phyloP scores from a whole-genome alignment of 805 yeast genomes.

The Candida boleticola region DNA sequence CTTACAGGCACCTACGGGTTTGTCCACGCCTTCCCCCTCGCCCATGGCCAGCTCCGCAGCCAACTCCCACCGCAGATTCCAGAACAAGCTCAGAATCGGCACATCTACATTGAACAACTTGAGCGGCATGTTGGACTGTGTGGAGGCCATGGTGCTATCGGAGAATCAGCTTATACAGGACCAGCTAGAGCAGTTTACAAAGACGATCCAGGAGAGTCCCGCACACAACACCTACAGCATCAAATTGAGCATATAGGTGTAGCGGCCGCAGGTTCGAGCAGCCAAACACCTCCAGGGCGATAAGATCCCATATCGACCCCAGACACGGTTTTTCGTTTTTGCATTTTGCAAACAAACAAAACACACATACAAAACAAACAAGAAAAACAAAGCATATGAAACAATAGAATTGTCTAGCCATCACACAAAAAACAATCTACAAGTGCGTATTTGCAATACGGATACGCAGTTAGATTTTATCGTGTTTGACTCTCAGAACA shows the following conservation, averaged over 20 bases:
- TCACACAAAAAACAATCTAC: too few species aligned
- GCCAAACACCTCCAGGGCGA: not conserved
- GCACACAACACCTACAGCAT: slow-evolving; percentile 21
- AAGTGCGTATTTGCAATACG: too few species aligned
- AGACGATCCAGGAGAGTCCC: slow-evolving; percentile 15
- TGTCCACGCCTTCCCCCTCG: not conserved
- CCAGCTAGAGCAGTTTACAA: slow-evolving; percentile 13
- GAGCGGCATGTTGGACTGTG: slow-evolving; percentile 21
- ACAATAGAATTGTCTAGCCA: too few species aligned
- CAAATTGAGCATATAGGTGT: not conserved
- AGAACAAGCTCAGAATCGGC: not conserved
- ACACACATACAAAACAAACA: too few species aligned
- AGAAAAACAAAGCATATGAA: too few species aligned
- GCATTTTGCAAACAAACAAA: too few species aligned
- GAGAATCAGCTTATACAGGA: slow-evolving; percentile 19
- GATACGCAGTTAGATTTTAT: too few species aligned
- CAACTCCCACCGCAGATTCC: not conserved
- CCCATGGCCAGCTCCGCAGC: not conserved
- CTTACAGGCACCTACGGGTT: not conserved
- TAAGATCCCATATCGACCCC: too few species aligned
- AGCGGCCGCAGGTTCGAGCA: slow-evolving; percentile 5
- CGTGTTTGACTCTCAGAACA: too few species aligned
- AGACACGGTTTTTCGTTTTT: too few species aligned
- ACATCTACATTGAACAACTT: slow-evolving; percentile 9
- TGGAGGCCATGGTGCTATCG: slow-evolving; percentile 23